A percentile compares a stretch with the other conserved stretches of the same genome.
Evolutionary conservation across 257 asterid species (phyloP).

Genomic region (Capsicum rhomboideum): DNA sequence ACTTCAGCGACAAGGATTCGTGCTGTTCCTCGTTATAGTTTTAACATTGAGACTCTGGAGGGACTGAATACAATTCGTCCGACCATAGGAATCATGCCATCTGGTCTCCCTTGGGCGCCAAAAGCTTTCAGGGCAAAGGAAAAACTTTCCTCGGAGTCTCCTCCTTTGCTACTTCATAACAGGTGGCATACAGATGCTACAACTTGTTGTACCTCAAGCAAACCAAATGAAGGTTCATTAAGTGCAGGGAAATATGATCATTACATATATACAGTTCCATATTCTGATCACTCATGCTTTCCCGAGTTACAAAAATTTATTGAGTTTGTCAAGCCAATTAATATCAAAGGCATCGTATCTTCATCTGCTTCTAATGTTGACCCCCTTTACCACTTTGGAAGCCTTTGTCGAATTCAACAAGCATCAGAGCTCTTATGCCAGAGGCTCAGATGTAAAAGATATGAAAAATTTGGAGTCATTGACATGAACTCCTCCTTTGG

Average conservation of each 20-base stretch:
- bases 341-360: slow-evolving; percentile 62
- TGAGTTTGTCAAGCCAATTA: slow-evolving; percentile 59
- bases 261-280: slow-evolving; percentile 56
- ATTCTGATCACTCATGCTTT: slow-evolving; percentile 84
- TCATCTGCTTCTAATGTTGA: slow-evolving; percentile 42
- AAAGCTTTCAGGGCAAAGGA: slow-evolving; percentile 14
- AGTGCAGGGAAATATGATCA: slow-evolving; percentile 22
- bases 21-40: slow-evolving; percentile 88
- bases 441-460: slow-evolving; percentile 22
- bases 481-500: slow-evolving; percentile 19
- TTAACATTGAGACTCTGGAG: slow-evolving; percentile 62
- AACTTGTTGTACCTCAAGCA: slow-evolving; percentile 11
- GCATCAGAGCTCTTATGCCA: slow-evolving; percentile 33
- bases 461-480: slow-evolving; percentile 17
- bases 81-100: slow-evolving; percentile 83
- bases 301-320: slow-evolving; percentile 67
- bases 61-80: slow-evolving; percentile 46
- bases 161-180: slow-evolving; percentile 14
- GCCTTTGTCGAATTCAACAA: slow-evolving; percentile 49
- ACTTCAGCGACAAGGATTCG: slow-evolving; percentile 80
- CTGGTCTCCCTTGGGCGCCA: slow-evolving; percentile 78
- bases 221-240: slow-evolving; percentile 13
- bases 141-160: slow-evolving; percentile 14
- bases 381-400: slow-evolving; percentile 51
- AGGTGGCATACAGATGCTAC: not conserved